Base-by-base conservation (phyloP, 345 rosid genomes). In the Corymbia maculata region DNA sequence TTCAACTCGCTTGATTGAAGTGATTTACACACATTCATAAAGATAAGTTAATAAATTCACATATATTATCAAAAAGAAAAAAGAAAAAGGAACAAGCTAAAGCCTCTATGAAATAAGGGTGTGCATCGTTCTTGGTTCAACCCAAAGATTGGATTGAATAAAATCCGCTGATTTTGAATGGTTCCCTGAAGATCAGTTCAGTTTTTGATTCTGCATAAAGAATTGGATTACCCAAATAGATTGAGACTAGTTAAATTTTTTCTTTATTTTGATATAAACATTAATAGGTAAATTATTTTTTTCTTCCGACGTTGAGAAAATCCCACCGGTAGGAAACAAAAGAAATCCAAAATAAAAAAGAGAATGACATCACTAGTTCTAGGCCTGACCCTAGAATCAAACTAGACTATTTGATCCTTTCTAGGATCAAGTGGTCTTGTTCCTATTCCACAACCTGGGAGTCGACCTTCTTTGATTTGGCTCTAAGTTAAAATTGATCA, bases 191-290 rank as follows among this genome's bases (percentile, higher is more conserved):
- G 61, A 55, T 2, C 2, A 8, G 0, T 55, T 2, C 2, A 1
- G 9, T 55, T 55, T 9, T 55, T 1, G 9, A 0, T 55, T 55
- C 11, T 8, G 6, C 13, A 22, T 55, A 21, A 22, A 12, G 61
- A 55, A 22, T 0, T 36, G 42, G 42, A 36, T 36, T 36, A 36
- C 4, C 4, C 2, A 0, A 55, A 55, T 5, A 4, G 0, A 55
- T 6, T 12, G 24, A 22, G 61, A 9, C 21, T 6, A 21, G 9
- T 55, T 55, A 55, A 22, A 3, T 55, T 55, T 50, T 55, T 55
- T 55, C 5, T 55, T 55, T 55, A 55, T 12, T 22, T 22, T 55
- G 61, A 55, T 21, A 6, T 2, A 55, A 22, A 55, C 13, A 11
- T 28, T 55, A 55, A 55, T 55, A 21, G 21, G 24, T 55, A 55